Evolutionary conservation across 257 asterid genomes (phyloP).

Genomic region (Solanum raphanifolium): DNA sequence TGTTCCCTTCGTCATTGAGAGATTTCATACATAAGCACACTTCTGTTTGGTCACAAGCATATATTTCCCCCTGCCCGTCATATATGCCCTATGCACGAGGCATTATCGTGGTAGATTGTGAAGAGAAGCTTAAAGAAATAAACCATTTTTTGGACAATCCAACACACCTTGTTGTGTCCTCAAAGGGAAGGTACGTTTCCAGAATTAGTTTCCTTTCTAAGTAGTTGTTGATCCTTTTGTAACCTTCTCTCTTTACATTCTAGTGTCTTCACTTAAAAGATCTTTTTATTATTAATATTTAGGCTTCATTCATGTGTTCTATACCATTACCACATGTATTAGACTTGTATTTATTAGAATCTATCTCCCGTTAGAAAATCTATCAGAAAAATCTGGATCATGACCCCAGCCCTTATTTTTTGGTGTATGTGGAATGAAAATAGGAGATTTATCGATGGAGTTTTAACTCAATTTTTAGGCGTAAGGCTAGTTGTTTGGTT

Average conservation of each 20-base stretch:
- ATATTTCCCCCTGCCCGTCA: conserved; percentile 28
- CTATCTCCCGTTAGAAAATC: background rate
- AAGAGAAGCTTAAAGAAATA: conserved; percentile 22
- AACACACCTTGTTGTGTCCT: conserved; percentile 36
- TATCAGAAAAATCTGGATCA: background rate
- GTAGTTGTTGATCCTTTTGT: background rate
- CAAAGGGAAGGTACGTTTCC: conserved; percentile 45
- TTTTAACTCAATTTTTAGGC: background rate
- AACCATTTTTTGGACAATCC: conserved; percentile 33
- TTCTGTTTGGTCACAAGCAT: conserved; percentile 26
- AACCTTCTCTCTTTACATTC: background rate
- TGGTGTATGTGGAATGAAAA: background rate
- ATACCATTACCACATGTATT: background rate
- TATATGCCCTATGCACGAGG: conserved; percentile 36
- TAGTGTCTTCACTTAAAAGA: background rate
- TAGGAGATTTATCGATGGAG: background rate
- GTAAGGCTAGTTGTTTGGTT: background rate
- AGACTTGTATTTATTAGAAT: background rate
- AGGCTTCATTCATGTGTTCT: background rate
- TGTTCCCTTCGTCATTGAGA: conserved; percentile 24
- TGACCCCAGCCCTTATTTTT: background rate
- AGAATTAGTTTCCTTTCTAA: background rate
- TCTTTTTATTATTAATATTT: background rate
- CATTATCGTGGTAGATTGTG: conserved; percentile 35
- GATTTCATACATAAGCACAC: conserved; percentile 29